A percentile compares a stretch with the other conserved stretches of the same genome.
These are phyloP conservation scores for Triticum aestivum DNA, from an alignment of 176 grass and related monocot genomes.

Conservation along the genomic window IWGSC_CS_RefSeq_v2.1 NC_057796.1:284052649-284053148, in stretches of 20 bases:
- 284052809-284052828: not conserved
- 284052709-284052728: not conserved
- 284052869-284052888: slow-evolving; percentile 21
- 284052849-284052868: slow-evolving; percentile 13
- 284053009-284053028: slow-evolving; percentile 74
- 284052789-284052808: too few relatives aligned
- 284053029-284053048: slow-evolving; percentile 59
- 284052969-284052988: slow-evolving; percentile 72
- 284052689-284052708: not conserved
- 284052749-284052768: not conserved
- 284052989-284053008: slow-evolving; percentile 82
- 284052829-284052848: not conserved
- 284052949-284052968: slow-evolving; percentile 80
- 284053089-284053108: not conserved
- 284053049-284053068: slow-evolving; percentile 84
- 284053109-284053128: not conserved
- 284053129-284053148: not conserved
- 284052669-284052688: too few relatives aligned
- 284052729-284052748: not conserved
- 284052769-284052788: too few relatives aligned
- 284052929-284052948: slow-evolving; percentile 57
- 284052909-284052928: slow-evolving; percentile 83
- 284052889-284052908: slow-evolving; percentile 66
- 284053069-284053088: slow-evolving; percentile 81
- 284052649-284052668: not conserved